Conservation (phyloP, 768 basidiomycete species). For the Saitozyma podzolica region DNA sequence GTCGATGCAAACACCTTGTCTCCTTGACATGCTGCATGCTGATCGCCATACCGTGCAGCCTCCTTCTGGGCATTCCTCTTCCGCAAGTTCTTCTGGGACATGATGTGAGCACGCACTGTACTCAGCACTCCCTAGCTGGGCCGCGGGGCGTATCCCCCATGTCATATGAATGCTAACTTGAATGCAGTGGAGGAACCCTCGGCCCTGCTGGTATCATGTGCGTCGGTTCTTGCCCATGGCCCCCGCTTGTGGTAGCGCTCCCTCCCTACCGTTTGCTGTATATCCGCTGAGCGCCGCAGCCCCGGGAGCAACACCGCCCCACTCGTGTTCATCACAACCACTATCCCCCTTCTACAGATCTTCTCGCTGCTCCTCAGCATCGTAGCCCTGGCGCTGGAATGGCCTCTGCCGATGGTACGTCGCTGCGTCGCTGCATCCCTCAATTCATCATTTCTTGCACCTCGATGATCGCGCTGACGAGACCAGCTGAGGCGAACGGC, state of each 20-base stretch:
- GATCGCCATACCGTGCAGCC: constrained; percentile 50
- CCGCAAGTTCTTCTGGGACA: constrained; percentile 97
- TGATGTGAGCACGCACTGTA: constrained; percentile 55
- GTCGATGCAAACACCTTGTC: constrained; percentile 38
- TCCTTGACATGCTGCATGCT: constrained; percentile 67
- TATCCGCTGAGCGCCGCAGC: constrained; percentile 51
- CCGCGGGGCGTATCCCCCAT: background rate
- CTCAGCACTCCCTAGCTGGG: background rate
- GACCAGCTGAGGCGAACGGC: constrained; percentile 51
- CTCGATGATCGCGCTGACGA: constrained; percentile 6
- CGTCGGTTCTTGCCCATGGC: background rate
- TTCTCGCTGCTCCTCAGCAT: constrained; percentile 65
- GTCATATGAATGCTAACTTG: too few relatives aligned
- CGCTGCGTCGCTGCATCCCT: constrained; percentile 26
- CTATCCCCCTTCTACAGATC: constrained; percentile 71
- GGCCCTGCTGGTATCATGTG: constrained; percentile 50
- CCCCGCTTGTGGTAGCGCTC: too few relatives aligned
- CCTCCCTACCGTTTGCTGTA: background rate
- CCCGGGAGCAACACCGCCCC: constrained; percentile 63
- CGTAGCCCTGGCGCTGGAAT: constrained; percentile 67
- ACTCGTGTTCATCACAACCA: constrained; percentile 75
- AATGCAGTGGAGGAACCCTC: constrained; percentile 63
- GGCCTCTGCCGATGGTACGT: constrained; percentile 60
- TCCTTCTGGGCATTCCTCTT: constrained; percentile 75
- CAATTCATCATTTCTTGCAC: background rate